Base-by-base conservation (phyloP, 345 rosid species). In the Citrus cavaleriei region DNA sequence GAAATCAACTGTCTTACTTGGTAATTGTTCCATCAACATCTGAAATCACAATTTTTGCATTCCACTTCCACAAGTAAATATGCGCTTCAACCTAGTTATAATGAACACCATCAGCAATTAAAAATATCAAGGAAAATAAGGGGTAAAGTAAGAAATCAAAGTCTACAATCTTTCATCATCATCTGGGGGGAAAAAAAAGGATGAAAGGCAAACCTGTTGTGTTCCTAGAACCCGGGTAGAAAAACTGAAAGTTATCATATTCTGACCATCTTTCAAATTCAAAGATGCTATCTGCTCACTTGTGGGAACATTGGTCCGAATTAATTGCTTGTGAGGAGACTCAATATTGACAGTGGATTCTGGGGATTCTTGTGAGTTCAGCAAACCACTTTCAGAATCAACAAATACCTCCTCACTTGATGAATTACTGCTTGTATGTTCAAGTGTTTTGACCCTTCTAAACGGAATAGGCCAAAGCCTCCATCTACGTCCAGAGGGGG, bases 1-100 rank as follows among this genome's bases (percentile, higher is more conserved):
- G 42, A 63, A 61, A 58, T 74, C 69, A 42, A 46, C 49, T 30
- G 24, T 25, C 89, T 57, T 85, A 95, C 98, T 89, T 95, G 70
- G 98, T 95, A 88, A 95, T 95, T 65, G 98, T 95, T 81, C 98
- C 97, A 83, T 95, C 98, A 66, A 95, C 98, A 78, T 95, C 98
- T 66, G 98, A 95, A 74, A 95, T 93, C 55, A 93, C 98, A 81
- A 95, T 95, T 71, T 89, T 86, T 25, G 97, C 91, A 74, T 93
- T 90, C 98, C 98, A 95, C 86, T 89, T 91, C 98, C 98, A 95
- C 77, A 91, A 87, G 86, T 95, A 93, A 64, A 95, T 89, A 86
- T 95, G 98, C 46, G 97, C 96, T 82, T 92, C 95, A 62, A 91
- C 98, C 98, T 95, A 83, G 78, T 78, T 37, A 72, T 79, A 64